Conservation (phyloP, 768 basidiomycete genomes). For the Amanita inopinata region DNA sequence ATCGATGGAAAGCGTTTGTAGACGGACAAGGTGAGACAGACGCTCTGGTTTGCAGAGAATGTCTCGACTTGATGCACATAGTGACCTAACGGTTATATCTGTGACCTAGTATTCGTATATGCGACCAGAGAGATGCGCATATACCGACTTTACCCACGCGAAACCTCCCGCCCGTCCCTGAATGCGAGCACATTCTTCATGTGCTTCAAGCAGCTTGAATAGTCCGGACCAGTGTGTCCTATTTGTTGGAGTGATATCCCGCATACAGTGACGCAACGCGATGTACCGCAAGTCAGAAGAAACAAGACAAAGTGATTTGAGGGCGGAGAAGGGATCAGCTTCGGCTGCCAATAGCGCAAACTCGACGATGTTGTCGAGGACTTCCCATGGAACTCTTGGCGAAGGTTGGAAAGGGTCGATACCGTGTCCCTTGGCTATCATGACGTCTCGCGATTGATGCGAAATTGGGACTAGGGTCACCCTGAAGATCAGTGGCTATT, state of each 20-base stretch:
- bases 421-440: no score
- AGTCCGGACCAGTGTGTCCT: conserved; percentile 17
- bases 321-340: conserved; percentile 14
- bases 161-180: conserved; percentile 21
- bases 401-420: conserved; percentile 12
- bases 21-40: conserved; percentile 22
- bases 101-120: conserved; percentile 2
- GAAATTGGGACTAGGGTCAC: no score
- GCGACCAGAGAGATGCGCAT: conserved; percentile 10
- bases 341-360: conserved; percentile 17
- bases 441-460: no score
- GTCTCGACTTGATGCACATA: conserved; percentile 22
- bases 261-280: conserved; percentile 29
- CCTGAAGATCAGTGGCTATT: no score
- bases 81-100: conserved; percentile 18
- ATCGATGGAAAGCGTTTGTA: conserved; percentile 32
- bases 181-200: conserved; percentile 13
- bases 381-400: conserved; percentile 26
- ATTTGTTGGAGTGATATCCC: conserved; percentile 20
- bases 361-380: conserved; percentile 26
- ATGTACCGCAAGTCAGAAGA: conserved; percentile 34
- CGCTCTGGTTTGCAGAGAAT: conserved; percentile 17
- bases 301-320: conserved; percentile 24
- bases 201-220: conserved; percentile 16
- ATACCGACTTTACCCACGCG: conserved; percentile 38